These are phyloP conservation scores for Calonectria ilicicola DNA, from an alignment of 2,329 filamentous ascomycete genomes.

Conservation along the genomic window DNA sequence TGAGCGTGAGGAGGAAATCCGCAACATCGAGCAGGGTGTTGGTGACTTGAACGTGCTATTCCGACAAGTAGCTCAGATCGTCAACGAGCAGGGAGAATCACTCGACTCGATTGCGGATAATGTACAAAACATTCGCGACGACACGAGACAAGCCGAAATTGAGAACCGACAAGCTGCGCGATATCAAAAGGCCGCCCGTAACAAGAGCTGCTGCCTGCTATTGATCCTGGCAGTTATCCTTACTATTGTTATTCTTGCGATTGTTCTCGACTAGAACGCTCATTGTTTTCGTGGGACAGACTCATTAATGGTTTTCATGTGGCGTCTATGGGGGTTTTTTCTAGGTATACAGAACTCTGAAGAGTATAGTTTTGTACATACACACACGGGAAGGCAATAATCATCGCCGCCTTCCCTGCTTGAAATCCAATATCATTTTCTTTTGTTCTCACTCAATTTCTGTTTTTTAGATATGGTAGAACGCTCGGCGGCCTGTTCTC, in stretches of 20 bases:
- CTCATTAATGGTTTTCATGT: slow-evolving; percentile 27
- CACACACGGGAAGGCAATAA: slow-evolving; percentile 33
- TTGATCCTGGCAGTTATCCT: slow-evolving; percentile 90
- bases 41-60: slow-evolving; percentile 97
- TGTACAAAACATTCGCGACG: slow-evolving; percentile 83
- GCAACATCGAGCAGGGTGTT: slow-evolving; percentile 96
- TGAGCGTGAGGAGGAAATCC: slow-evolving; percentile 96
- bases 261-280: slow-evolving; percentile 74
- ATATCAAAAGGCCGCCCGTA: slow-evolving; percentile 95
- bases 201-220: slow-evolving; percentile 93
- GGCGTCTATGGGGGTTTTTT: slow-evolving; percentile 42
- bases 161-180: slow-evolving; percentile 88
- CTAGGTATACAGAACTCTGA: slow-evolving; percentile 37
- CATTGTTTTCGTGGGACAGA: slow-evolving; percentile 26
- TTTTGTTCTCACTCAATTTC: slow-evolving; percentile 15
- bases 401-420: slow-evolving; percentile 18
- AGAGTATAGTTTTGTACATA: slow-evolving; percentile 37
- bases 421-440: slow-evolving; percentile 28
- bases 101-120: slow-evolving; percentile 90
- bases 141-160: slow-evolving; percentile 86
- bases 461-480: slow-evolving; percentile 39
- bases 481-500: slow-evolving; percentile 18
- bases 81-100: slow-evolving; percentile 91
- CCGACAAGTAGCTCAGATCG: slow-evolving; percentile 97
- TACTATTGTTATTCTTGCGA: slow-evolving; percentile 89